Base-by-base conservation (phyloP, 176 grass and related monocot genomes). In the Eremochloa ophiuroides region DNA sequence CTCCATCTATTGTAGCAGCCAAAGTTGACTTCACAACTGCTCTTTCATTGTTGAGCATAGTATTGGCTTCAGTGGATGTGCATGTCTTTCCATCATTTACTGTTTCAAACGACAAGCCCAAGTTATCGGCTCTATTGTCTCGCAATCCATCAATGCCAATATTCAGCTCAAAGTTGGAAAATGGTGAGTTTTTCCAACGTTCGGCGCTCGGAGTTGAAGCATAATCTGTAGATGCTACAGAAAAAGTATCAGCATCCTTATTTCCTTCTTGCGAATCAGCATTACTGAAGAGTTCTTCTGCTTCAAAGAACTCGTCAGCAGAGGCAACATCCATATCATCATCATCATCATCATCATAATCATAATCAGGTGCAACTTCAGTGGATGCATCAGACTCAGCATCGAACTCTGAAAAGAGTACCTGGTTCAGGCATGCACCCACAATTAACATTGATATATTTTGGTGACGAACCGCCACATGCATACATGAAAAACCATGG, bases 351-450 rank as follows among this genome's bases (percentile, higher is more conserved):
- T 58, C 53, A 58, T 90, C 89, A 15, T 91, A 88, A 69, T 88
- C 82, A 22, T 79, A 56, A 46, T 75, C 51, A 23, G 38, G 38
- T 80, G 44, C 79, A 23, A 15, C 80, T 82, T 89, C 87, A 25
- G 72, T 76, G 85, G 80, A 87, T 2, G 77, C 71, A 66, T 98
- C 90, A 56, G 88, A 98, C 39, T 91, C 92, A 44, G 74, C 88
- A 88, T 93, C 88, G 84, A 93, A 88, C 78, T 98, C 92, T 94
- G 95, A 98, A 98, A 98, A 98, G 78, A 98, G 92, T 98, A 98
- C 92, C 95, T 98, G 90, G 75, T 94, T 91, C 75, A 98, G 90
- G 28, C 76, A 94, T 66, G 29, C 72, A 86, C 62, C 80, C 91
- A 46, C 73, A 87, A 82, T 94, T 89, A 94, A 91, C 48, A 82